These are phyloP conservation scores for Hepatocystis sp. DNA, from an alignment of 169 alveolate species.

Conservation along the genomic window DNA sequence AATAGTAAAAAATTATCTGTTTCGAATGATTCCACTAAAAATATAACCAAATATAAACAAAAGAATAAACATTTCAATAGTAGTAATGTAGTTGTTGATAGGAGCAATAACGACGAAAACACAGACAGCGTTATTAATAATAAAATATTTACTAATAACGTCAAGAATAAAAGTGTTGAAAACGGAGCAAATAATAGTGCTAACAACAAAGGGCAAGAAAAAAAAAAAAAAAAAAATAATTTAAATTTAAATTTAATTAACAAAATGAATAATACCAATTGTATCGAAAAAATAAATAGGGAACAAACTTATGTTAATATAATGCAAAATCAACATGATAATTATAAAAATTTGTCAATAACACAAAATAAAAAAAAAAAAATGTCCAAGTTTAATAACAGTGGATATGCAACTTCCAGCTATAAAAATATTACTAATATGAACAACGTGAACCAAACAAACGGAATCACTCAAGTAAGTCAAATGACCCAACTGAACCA, in stretches of 20 bases:
- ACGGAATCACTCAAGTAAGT: too few relatives aligned
- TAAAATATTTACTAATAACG: too few relatives aligned
- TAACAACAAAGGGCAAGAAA: neutral
- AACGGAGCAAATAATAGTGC: neutral
- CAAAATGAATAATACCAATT: conserved; percentile 10
- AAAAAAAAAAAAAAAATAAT: neutral
- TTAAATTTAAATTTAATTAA: conserved; percentile 2
- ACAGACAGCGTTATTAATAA: too few relatives aligned
- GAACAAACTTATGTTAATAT: conserved; percentile 20
- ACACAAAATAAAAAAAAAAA: conserved; percentile 9
- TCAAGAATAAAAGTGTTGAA: too few relatives aligned
- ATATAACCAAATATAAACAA: too few relatives aligned
- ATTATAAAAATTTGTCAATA: conserved; percentile 11
- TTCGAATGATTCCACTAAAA: too few relatives aligned
- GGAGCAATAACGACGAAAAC: too few relatives aligned
- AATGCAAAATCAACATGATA: conserved; percentile 22
- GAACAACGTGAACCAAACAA: neutral
- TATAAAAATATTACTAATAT: neutral
- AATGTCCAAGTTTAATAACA: conserved; percentile 9
- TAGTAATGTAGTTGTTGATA: too few relatives aligned
- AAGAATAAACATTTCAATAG: too few relatives aligned
- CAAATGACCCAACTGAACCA: too few relatives aligned
- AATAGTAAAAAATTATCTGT: too few relatives aligned
- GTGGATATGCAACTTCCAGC: neutral
- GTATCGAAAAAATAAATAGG: conserved; percentile 7